These are phyloP conservation scores for Mikania micrantha DNA, from an alignment of 129 eudicot species.

Conservation along the genomic window DNA sequence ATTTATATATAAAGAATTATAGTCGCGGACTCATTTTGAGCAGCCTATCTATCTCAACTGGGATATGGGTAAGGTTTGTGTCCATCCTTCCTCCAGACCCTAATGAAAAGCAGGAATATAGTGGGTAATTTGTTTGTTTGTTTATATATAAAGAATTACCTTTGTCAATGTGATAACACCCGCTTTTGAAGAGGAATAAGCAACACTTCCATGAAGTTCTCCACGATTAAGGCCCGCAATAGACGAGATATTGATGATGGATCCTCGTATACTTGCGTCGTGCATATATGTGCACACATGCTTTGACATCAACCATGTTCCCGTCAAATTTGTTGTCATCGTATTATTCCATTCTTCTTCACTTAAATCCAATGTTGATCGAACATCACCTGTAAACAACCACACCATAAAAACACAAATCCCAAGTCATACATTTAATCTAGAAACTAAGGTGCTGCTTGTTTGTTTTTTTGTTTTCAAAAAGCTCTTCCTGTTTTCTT, in stretches of 20 bases:
- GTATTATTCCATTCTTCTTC: conserved; percentile 67
- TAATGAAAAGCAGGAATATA: too few relatives aligned
- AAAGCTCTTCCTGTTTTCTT: too few relatives aligned
- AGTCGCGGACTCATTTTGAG: too few relatives aligned
- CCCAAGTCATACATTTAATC: too few relatives aligned
- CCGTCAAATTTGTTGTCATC: conserved; percentile 49
- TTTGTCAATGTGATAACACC: conserved; percentile 48
- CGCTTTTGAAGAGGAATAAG: conserved; percentile 56
- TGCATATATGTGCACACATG: conserved; percentile 57
- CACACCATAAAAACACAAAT: neutral
- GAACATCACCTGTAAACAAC: conserved; percentile 36
- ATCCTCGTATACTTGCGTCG: conserved; percentile 55
- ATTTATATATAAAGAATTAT: too few relatives aligned
- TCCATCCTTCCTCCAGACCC: too few relatives aligned
- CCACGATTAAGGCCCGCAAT: conserved; percentile 70
- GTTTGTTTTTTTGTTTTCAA: too few relatives aligned
- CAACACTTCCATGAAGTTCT: conserved; percentile 53
- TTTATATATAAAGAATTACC: neutral
- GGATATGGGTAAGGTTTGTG: too few relatives aligned
- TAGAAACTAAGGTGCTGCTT: too few relatives aligned
- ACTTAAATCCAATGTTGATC: conserved; percentile 40
- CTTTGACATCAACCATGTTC: conserved; percentile 47
- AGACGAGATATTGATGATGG: conserved; percentile 64
- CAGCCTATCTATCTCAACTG: too few relatives aligned
- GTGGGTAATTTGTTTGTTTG: too few relatives aligned